These are phyloP conservation scores for Cicer judaicum DNA, from an alignment of 306 rosid genomes.

Conservation along the genomic window DNA sequence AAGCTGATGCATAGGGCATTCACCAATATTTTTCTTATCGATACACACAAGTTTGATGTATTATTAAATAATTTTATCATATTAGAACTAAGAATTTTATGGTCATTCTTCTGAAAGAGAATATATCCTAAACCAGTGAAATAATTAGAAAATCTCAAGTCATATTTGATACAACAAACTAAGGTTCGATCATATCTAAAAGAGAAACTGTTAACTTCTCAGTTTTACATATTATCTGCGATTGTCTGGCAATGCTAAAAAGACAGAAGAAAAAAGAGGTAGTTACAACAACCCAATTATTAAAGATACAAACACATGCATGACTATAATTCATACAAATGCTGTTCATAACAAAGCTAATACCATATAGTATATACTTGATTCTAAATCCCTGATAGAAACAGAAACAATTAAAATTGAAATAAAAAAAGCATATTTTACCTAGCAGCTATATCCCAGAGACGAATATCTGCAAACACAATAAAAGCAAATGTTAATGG, in stretches of 20 bases:
- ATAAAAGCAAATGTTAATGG: slow-evolving; percentile 9
- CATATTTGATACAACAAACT: slow-evolving; percentile 34
- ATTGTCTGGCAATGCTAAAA: slow-evolving; percentile 6
- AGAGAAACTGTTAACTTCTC: slow-evolving; percentile 12
- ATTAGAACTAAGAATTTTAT: background rate
- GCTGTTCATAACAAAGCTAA: slow-evolving; percentile 6
- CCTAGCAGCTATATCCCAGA: slow-evolving; percentile 92
- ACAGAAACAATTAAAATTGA: slow-evolving; percentile 4
- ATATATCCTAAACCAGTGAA: background rate
- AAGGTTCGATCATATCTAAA: slow-evolving; percentile 8
- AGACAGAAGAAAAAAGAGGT: slow-evolving; percentile 9
- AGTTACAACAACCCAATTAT: background rate
- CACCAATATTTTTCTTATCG: background rate
- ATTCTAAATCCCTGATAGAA: slow-evolving; percentile 5
- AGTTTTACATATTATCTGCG: slow-evolving; percentile 2
- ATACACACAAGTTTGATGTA: background rate
- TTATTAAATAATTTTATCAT: slow-evolving; percentile 17
- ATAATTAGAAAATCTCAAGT: slow-evolving; percentile 14
- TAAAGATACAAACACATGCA: slow-evolving; percentile 8
- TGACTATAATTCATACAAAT: background rate
- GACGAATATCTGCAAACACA: slow-evolving; percentile 81
- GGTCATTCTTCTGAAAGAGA: slow-evolving; percentile 11
- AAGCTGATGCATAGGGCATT: background rate
- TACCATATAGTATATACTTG: slow-evolving; percentile 13
- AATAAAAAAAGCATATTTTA: slow-evolving; percentile 38